phyloP scores from a whole-genome alignment of 164 flowering plant genomes.

The Aristolochia contorta region DNA sequence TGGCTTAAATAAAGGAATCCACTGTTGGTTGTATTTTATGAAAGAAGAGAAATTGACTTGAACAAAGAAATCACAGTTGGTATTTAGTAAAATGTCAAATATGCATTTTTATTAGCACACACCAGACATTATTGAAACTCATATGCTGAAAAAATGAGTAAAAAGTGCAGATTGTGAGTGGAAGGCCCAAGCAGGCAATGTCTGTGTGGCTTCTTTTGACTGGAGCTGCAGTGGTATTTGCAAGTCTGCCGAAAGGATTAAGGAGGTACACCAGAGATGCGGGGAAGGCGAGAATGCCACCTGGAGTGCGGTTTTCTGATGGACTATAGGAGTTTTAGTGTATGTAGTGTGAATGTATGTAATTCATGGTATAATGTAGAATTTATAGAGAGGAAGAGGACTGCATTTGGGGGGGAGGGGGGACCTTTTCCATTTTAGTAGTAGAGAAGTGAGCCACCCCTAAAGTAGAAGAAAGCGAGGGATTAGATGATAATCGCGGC shows the following conservation, averaged over 20 bases:
- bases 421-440: constrained; percentile 41
- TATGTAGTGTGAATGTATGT: too few species aligned
- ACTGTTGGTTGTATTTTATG: too few species aligned
- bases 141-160: background rate
- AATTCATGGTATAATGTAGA: constrained; percentile 24
- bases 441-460: constrained; percentile 22
- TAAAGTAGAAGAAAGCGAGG: constrained; percentile 18
- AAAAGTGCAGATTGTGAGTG: constrained; percentile 70
- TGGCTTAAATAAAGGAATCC: too few species aligned
- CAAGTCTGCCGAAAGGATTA: constrained; percentile 80
- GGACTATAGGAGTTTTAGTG: constrained; percentile 8
- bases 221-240: constrained; percentile 98
- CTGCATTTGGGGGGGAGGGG: constrained; percentile 18
- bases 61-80: too few species aligned
- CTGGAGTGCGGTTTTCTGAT: constrained; percentile 60
- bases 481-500: background rate
- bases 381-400: constrained; percentile 10
- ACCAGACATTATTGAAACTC: background rate
- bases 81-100: too few species aligned
- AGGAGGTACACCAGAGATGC: constrained; percentile 79
- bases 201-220: constrained; percentile 89
- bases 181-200: constrained; percentile 95
- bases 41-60: too few species aligned
- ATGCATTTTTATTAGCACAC: too few species aligned
- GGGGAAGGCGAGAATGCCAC: constrained; percentile 78